Conservation (phyloP, 306 rosid species). For the Ormosia emarginata region DNA sequence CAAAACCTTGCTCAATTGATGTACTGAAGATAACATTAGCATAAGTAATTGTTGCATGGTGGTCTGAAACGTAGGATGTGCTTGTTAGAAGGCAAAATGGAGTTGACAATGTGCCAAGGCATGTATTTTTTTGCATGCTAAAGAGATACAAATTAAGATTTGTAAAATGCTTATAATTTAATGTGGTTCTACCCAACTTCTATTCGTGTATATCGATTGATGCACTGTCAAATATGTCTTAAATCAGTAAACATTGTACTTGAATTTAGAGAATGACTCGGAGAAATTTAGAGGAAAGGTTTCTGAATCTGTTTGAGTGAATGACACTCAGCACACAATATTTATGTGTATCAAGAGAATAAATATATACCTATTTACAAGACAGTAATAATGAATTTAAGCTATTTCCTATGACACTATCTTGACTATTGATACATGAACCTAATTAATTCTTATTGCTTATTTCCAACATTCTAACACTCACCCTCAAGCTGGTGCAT, state of each 20-base stretch:
- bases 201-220: background rate
- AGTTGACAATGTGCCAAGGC: constrained; percentile 9
- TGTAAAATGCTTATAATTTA: background rate
- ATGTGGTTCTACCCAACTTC: background rate
- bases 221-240: background rate
- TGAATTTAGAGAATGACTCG: too few species aligned
- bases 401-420: too few species aligned
- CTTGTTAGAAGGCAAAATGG: background rate
- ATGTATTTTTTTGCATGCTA: background rate
- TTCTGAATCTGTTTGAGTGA: too few species aligned
- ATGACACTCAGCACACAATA: too few species aligned
- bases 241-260: background rate
- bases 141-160: background rate
- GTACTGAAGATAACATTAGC: background rate
- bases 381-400: too few species aligned
- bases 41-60: background rate
- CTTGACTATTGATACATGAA: too few species aligned
- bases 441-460: too few species aligned
- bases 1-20: background rate
- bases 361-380: too few species aligned
- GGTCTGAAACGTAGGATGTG: background rate
- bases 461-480: too few species aligned
- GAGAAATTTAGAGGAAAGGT: too few species aligned
- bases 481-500: too few species aligned
- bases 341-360: too few species aligned